Base-by-base conservation (phyloP, 1,139 yeast genomes). In the Kluyveromyces sp. region DNA sequence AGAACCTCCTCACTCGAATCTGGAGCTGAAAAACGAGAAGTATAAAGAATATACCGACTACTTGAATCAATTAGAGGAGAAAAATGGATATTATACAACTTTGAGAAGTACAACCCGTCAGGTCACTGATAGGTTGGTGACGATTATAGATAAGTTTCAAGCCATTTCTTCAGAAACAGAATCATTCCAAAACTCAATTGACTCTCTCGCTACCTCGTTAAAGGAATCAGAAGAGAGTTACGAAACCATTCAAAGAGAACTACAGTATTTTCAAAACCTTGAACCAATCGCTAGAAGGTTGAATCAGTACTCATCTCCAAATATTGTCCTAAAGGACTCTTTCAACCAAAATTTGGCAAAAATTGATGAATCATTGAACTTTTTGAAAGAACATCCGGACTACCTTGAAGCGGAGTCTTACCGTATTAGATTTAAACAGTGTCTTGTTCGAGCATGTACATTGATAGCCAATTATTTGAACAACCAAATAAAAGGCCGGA, bases 391-490 rank as follows among this genome's bases (percentile, higher is more conserved):
- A 1, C 74, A 76, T 53, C 69, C 74, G 2, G 72, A 75, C 36
- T 83, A 83, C 57, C 80, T 76, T 58, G 96, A 89, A 49, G 71
- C 80, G 21, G 95, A 83, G 34, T 60, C 78, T 3, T 89, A 87
- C 63, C 75, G 75, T 40, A 78, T 82, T 53, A 74, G 92, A 50
- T 87, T 86, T 65, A 76, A 88, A 50, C 95, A 87, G 57, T 87
- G 96, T 59, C 74, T 89, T 77, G 82, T 94, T 1, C 75, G 96
- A 50, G 82, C 95, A 0, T 72, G 89, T 47, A 80, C 95, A 0
- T 70, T 92, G 53, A 77, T 88, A 26, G 77, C 83, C 53, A 85
- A 83, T 55, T 86, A 80, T 59, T 68, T 86, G 49, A 73, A 74
- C 29, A 74, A 71, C 40, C 75, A 75, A 40, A 61, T 89, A 41